Percentiles rank a stretch among this genome's conserved stretches.
phyloP scores from a whole-genome alignment of 2,329 filamentous ascomycete genomes.

The Xylariales sp. region DNA sequence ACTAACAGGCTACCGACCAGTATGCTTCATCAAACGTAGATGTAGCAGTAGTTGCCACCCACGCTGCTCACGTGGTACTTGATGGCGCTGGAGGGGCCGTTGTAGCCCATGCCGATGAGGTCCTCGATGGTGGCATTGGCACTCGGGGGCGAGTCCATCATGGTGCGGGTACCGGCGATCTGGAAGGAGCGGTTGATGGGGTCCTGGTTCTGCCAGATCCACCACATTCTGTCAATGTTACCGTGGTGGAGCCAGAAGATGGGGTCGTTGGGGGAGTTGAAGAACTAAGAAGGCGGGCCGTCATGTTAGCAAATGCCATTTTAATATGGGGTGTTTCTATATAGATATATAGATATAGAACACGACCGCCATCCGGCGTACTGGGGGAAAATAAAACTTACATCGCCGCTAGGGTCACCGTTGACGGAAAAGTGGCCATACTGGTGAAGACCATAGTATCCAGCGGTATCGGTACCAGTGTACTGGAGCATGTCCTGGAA shows the following conservation, averaged over 20 bases:
- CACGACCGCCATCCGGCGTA: too few relatives aligned
- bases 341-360: too few relatives aligned
- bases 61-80: constrained; percentile 8
- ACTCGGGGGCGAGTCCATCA: constrained; percentile 15
- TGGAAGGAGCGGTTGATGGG: constrained; percentile 12
- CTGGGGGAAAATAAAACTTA: too few relatives aligned
- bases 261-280: neutral
- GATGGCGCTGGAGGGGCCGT: neutral
- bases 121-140: constrained; percentile 18
- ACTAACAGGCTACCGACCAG: too few relatives aligned
- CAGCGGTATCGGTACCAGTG: constrained; percentile 1
- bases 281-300: too few relatives aligned
- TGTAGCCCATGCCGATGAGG: constrained; percentile 12
- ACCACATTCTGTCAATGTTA: constrained; percentile 19
- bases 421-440: constrained; percentile 30
- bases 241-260: too few relatives aligned
- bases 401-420: constrained; percentile 26
- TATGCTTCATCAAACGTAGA: too few relatives aligned
- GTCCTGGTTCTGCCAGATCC: constrained; percentile 19
- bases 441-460: constrained; percentile 21
- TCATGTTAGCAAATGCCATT: too few relatives aligned
- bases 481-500: constrained; percentile 11
- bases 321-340: too few relatives aligned
- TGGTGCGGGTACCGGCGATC: constrained; percentile 16
- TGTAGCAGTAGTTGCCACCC: constrained; percentile 8